Evolutionary conservation across 768 basidiomycete genomes (phyloP), one percentile per base, ranked within the genome.

Genomic region (Pleurotus cornucopiae): DNA sequence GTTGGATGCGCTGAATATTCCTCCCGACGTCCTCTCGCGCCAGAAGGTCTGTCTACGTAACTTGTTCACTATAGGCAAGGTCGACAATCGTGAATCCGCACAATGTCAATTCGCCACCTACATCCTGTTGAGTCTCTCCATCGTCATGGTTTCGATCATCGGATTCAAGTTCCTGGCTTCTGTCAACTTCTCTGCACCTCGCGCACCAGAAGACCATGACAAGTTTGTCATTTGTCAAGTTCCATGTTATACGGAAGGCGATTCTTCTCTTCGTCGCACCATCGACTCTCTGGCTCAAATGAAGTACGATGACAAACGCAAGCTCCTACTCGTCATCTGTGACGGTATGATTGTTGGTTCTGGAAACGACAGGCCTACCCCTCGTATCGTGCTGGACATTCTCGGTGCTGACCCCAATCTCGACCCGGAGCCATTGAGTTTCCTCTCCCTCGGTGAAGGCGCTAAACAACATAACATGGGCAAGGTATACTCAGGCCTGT

Each of bases 331-430:
- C 59, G 76, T 98, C 73, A 88, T 98, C 64, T 98, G 96, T 66
- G 96, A 99, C 69, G 96, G 96, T 63, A 99, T 94, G 82, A 97
- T 98, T 60, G 91, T 98, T 58, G 96, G 96, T 64, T 90, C 90
- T 2, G 95, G 96, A 4, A 98, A 98, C 70, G 94, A 98, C 71
- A 83, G 92, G 20, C 91, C 95, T 4, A 99, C 96, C 0, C 96
- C 96, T 1, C 86, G 93, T 49, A 97, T 99, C 60, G 96, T 96
- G 13, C 79, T 98, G 48, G 96, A 98, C 68, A 95, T 99, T 63
- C 85, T 99, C 16, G 96, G 96, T 52, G 91, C 88, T 1, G 94
- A 96, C 66, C 87, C 95, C 0, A 92, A 93, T 62, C 74, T 91
- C 44, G 94, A 98, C 64, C 94, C 94, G 1, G 96, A 98, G 68